Conservation (phyloP, 768 basidiomycete species). For the Russula foetens region DNA sequence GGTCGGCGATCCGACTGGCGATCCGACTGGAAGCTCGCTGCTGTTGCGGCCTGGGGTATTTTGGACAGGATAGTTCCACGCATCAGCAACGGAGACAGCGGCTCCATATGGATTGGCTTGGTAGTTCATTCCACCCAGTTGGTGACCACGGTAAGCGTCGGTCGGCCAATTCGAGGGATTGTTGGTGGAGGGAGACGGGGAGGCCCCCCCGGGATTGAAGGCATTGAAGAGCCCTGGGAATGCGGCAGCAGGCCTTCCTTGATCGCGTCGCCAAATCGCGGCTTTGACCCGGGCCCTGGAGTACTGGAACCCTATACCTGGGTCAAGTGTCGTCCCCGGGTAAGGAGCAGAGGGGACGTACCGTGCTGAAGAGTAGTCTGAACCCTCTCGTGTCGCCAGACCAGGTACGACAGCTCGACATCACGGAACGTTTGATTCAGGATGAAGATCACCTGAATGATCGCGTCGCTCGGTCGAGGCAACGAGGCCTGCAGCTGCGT, state of each 20-base stretch:
- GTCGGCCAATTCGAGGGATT: neutral
- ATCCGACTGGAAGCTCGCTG: neutral
- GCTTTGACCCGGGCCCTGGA: neutral
- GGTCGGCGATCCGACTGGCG: neutral
- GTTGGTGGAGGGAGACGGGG: neutral
- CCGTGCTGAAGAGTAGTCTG: neutral
- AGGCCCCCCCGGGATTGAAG: neutral
- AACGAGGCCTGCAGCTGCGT: neutral
- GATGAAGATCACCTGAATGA: neutral
- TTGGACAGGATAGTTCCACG: neutral
- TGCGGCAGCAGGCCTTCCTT: neutral
- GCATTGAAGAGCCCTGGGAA: neutral
- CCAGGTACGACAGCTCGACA: neutral
- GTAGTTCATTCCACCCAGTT: neutral
- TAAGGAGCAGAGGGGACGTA: neutral
- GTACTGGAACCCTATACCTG: slow-evolving; percentile 1
- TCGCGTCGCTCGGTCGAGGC: neutral
- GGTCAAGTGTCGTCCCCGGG: too few species aligned
- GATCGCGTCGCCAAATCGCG: neutral
- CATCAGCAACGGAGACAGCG: neutral
- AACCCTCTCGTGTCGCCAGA: slow-evolving; percentile 1
- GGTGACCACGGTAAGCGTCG: neutral
- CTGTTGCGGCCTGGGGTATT: neutral
- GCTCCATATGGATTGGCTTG: neutral
- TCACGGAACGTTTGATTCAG: neutral